Evolutionary conservation across 371 early-diverging fungal species (phyloP).

Genomic region (Mortierella sp.): DNA sequence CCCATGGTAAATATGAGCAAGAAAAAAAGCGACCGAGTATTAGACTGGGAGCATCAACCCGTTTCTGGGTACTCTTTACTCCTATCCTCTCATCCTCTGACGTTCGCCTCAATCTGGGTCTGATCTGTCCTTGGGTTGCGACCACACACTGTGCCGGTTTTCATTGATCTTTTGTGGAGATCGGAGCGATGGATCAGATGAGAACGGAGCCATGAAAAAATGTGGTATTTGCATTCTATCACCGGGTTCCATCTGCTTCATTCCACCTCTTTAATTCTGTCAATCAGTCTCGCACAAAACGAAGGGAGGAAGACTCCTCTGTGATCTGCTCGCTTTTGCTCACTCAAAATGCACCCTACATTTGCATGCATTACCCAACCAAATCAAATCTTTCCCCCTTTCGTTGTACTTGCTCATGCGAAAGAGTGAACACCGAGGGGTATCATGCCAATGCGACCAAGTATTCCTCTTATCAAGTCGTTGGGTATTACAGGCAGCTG

Average conservation of each 20-base stretch:
- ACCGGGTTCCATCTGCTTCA: too few species aligned
- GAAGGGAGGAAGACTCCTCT: neutral
- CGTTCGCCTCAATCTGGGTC: neutral
- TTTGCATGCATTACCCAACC: neutral
- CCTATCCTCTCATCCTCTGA: neutral
- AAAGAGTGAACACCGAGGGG: neutral
- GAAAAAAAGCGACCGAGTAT: neutral
- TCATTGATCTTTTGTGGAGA: too few species aligned
- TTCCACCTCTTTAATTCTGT: too few species aligned
- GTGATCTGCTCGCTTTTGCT: neutral
- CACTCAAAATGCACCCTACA: neutral
- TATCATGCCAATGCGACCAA: too few species aligned
- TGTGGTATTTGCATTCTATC: too few species aligned
- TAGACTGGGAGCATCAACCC: neutral
- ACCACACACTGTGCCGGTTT: too few species aligned
- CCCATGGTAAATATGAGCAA: slow-evolving; percentile 64
- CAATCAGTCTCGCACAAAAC: too few species aligned
- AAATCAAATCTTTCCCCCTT: neutral
- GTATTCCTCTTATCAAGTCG: neutral
- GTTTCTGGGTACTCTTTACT: neutral
- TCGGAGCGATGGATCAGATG: too few species aligned
- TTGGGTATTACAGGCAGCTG: too few species aligned
- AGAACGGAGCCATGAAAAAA: too few species aligned
- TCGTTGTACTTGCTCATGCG: neutral
- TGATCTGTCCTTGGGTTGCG: too few species aligned